Conservation (phyloP, 352 stramenopile species). For the Globisporangium uncinulatum region DNA sequence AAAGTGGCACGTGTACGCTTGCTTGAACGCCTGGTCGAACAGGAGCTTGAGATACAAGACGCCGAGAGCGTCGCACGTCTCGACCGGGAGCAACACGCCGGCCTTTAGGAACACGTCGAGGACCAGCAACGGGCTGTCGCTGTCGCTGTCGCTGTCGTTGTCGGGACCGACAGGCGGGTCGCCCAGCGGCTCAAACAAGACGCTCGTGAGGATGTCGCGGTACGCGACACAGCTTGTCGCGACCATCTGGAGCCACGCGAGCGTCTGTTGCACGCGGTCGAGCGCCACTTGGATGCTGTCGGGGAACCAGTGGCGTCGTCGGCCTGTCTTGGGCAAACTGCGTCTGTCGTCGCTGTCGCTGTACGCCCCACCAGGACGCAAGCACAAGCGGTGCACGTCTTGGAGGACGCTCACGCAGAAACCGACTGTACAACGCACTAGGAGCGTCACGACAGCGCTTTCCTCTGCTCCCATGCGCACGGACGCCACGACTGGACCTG, state of each 20-base stretch:
- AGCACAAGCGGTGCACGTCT: slow-evolving; percentile 48
- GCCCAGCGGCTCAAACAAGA: slow-evolving; percentile 51
- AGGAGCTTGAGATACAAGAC: slow-evolving; percentile 79
- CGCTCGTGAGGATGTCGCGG: slow-evolving; percentile 43
- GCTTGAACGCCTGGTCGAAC: slow-evolving; percentile 78
- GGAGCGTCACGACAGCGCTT: slow-evolving; percentile 28
- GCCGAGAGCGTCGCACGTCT: slow-evolving; percentile 69
- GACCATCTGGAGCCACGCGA: slow-evolving; percentile 66
- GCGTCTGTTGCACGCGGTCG: slow-evolving; percentile 47
- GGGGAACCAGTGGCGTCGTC: slow-evolving; percentile 32
- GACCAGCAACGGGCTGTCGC: slow-evolving; percentile 21
- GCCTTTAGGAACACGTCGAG: slow-evolving; percentile 73
- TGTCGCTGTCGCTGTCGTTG: not conserved
- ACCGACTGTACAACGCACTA: slow-evolving; percentile 35
- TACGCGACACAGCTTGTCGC: slow-evolving; percentile 70
- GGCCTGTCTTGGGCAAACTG: slow-evolving; percentile 38
- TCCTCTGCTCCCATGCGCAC: slow-evolving; percentile 30
- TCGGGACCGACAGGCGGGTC: no score
- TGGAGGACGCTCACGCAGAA: slow-evolving; percentile 60
- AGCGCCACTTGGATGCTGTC: slow-evolving; percentile 42
- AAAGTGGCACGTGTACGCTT: slow-evolving; percentile 77
- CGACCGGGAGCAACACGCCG: slow-evolving; percentile 60
- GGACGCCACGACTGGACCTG: not conserved
- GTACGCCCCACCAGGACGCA: slow-evolving; percentile 22
- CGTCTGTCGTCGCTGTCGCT: slow-evolving; percentile 26